phyloP scores from a whole-genome alignment of 768 basidiomycete genomes.

The Naganishia kalamii region DNA sequence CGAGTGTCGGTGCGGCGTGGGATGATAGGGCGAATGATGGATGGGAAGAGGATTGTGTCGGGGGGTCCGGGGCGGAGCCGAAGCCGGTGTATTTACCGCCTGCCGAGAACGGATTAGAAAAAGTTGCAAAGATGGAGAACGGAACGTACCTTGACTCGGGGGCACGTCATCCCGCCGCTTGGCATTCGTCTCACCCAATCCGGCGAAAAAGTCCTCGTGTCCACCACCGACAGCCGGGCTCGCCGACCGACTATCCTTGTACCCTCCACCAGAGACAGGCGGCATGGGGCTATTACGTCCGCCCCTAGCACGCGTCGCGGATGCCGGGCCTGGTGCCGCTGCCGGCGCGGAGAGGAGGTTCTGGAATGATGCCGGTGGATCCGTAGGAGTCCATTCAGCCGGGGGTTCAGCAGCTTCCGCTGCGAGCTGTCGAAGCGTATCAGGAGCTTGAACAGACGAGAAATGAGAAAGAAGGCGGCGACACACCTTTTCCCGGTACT shows the following conservation, averaged over 20 bases:
- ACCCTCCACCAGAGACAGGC: constrained; percentile 50
- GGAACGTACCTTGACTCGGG: constrained; percentile 67
- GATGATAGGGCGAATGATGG: constrained; percentile 71
- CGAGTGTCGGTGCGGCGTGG: constrained; percentile 66
- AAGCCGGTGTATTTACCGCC: constrained; percentile 84
- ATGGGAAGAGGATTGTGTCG: constrained; percentile 50
- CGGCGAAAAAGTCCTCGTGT: constrained; percentile 82
- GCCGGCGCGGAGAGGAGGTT: constrained; percentile 58
- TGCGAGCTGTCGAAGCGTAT: constrained; percentile 57
- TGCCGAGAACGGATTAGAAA: not conserved
- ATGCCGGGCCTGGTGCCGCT: constrained; percentile 72
- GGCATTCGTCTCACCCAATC: constrained; percentile 75
- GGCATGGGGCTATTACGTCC: constrained; percentile 51
- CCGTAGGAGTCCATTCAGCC: constrained; percentile 70
- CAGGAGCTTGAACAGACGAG: not conserved
- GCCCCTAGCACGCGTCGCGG: constrained; percentile 58
- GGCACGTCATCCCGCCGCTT: constrained; percentile 68
- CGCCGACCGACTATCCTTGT: constrained; percentile 26
- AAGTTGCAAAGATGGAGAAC: not conserved
- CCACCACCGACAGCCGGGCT: constrained; percentile 49
- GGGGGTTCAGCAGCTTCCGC: constrained; percentile 56
- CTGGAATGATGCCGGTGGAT: constrained; percentile 56
- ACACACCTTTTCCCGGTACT: constrained; percentile 86
- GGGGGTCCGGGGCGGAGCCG: constrained; percentile 65
- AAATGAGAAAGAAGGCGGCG: not conserved